Conservation (phyloP, 2,329 filamentous ascomycete species). For the Orbilia ellipsospora region DNA sequence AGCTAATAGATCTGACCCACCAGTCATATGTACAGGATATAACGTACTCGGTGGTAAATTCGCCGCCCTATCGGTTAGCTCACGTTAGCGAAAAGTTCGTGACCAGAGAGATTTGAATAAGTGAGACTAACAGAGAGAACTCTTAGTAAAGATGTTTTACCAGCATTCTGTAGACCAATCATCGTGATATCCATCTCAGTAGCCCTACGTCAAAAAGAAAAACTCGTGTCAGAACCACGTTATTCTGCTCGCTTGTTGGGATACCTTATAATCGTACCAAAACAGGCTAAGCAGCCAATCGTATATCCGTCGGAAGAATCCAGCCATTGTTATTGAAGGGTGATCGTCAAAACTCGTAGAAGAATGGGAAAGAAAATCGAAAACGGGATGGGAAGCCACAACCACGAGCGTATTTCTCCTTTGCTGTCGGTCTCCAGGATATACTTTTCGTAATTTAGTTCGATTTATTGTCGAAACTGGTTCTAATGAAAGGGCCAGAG, state of each 20-base stretch:
- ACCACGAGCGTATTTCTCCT: constrained; percentile 40
- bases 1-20: constrained; percentile 17
- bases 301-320: constrained; percentile 92
- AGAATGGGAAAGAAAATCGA: constrained; percentile 29
- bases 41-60: constrained; percentile 98
- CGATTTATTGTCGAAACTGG: neutral
- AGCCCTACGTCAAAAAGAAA: constrained; percentile 72
- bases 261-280: constrained; percentile 73
- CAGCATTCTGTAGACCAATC: constrained; percentile 97
- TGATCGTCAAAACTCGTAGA: constrained; percentile 31
- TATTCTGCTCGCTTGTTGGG: constrained; percentile 31
- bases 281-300: constrained; percentile 98
- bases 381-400: constrained; percentile 35
- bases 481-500: no score
- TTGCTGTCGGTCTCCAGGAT: constrained; percentile 8
- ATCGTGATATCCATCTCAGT: constrained; percentile 99
- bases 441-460: constrained; percentile 13
- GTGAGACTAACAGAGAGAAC: constrained; percentile 85
- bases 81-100: constrained; percentile 61
- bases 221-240: constrained; percentile 54
- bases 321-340: constrained; percentile 75
- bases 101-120: constrained; percentile 36
- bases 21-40: constrained; percentile 14
- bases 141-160: constrained; percentile 93
- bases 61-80: constrained; percentile 77